Evolutionary conservation across 176 grass and related monocot genomes (phyloP).

Genomic region (Cenchrus fungigraminus): DNA sequence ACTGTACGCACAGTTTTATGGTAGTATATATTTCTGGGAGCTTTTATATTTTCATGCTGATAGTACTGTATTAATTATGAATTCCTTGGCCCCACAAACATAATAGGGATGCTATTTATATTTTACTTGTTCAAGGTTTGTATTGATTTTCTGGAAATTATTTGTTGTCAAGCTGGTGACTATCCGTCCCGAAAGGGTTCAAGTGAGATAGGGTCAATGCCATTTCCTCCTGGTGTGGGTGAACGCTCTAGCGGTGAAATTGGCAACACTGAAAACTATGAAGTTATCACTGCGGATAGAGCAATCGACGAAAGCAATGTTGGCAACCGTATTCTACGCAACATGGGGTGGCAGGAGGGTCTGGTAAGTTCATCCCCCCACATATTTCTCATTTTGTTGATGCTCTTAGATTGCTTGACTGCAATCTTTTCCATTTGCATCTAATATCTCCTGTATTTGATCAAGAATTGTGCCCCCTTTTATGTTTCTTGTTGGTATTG

Average conservation of each 20-base stretch:
- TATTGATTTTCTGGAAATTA: constrained; percentile 87
- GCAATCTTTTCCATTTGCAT: constrained; percentile 18
- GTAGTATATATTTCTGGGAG: not conserved
- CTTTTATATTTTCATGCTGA: constrained; percentile 7
- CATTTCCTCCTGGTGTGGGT: constrained; percentile 96
- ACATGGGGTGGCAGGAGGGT: constrained; percentile 90
- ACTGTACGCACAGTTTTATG: not conserved
- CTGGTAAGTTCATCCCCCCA: constrained; percentile 49
- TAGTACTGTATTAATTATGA: constrained; percentile 17
- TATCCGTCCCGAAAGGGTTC: constrained; percentile 73
- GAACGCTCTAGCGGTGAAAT: constrained; percentile 72
- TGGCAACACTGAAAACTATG: constrained; percentile 74
- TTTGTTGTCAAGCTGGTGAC: constrained; percentile 88
- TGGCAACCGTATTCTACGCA: constrained; percentile 93
- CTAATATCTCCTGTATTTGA: not conserved
- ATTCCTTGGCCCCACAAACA: constrained; percentile 30
- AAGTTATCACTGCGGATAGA: constrained; percentile 85
- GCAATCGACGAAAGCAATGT: constrained; percentile 94
- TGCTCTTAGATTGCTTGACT: not conserved
- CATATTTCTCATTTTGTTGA: constrained; percentile 18
- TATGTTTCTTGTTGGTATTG: not conserved
- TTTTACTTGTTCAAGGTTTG: constrained; percentile 39
- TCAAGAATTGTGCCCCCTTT: not conserved
- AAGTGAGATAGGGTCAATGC: constrained; percentile 85
- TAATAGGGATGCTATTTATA: constrained; percentile 34